Evolutionary conservation across 1,284 basidiomycete species (phyloP).

Genomic region (Tranzscheliella williamsii): DNA sequence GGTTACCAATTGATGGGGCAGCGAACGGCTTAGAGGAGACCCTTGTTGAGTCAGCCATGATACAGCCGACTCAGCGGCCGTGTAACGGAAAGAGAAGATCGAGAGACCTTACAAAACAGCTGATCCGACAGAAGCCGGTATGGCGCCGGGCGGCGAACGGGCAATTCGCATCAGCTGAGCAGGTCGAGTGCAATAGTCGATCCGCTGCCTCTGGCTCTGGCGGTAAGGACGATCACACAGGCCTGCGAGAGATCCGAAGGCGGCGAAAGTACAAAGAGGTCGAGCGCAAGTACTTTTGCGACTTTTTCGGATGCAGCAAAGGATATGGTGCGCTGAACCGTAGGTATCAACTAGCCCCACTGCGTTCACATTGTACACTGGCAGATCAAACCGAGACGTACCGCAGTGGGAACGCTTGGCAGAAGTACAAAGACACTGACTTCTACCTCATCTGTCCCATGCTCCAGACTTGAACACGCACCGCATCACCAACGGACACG

Average conservation of each 20-base stretch:
- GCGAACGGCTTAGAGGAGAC: no score
- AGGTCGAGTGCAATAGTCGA: slow-evolving; percentile 1
- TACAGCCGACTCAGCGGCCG: no score
- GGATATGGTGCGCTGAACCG: slow-evolving; percentile 82
- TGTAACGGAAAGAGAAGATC: no score
- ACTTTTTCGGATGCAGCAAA: slow-evolving; percentile 79
- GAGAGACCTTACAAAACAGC: no score
- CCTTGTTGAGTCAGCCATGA: no score
- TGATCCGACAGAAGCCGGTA: no score
- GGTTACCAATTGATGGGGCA: no score
- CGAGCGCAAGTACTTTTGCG: slow-evolving; percentile 81
- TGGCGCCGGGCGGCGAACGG: slow-evolving; percentile 36
- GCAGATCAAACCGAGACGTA: no score
- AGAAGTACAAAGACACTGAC: no score
- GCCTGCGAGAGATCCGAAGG: slow-evolving; percentile 26
- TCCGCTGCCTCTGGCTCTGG: not conserved
- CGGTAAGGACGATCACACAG: not conserved
- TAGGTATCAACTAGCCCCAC: slow-evolving; percentile 12
- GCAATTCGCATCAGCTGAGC: slow-evolving; percentile 29
- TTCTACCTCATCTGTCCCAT: no score
- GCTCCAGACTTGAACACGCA: slow-evolving; percentile 42
- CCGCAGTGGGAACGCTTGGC: no score
- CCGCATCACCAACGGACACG: slow-evolving; percentile 29
- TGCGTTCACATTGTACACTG: no score
- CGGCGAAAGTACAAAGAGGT: slow-evolving; percentile 65